These are phyloP conservation scores for Solanum peruvianum DNA, from an alignment of 257 asterid genomes.

Conservation along the genomic window DNA sequence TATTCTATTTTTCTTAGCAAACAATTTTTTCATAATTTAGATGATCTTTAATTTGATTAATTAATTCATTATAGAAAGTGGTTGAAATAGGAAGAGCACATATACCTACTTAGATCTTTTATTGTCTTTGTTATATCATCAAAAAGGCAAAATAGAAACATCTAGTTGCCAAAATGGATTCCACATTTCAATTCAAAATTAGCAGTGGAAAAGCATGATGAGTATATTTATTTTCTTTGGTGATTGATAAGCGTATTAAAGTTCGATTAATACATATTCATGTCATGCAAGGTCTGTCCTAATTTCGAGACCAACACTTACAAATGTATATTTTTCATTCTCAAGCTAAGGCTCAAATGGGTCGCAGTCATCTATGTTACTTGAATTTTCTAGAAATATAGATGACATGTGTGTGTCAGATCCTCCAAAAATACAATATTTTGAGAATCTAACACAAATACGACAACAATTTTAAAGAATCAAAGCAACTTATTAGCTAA, in stretches of 20 bases:
- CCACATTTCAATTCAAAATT: neutral
- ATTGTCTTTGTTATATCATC: neutral
- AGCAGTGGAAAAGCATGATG: neutral
- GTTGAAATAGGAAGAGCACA: neutral
- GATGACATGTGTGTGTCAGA: no score
- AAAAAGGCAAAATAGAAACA: neutral
- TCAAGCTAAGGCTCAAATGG: neutral
- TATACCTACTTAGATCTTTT: neutral
- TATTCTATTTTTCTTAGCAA: neutral
- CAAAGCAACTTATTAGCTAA: neutral
- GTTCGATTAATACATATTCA: fast-evolving
- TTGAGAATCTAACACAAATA: neutral
- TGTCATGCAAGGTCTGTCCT: fast-evolving
- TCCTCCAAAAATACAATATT: no score
- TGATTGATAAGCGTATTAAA: neutral
- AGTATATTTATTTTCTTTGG: neutral
- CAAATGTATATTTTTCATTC: neutral
- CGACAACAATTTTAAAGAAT: neutral
- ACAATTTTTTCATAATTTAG: neutral
- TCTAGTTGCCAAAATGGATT: neutral
- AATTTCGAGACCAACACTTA: fast-evolving
- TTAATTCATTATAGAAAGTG: neutral
- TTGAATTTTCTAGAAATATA: no score
- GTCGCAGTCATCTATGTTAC: neutral
- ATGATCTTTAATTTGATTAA: neutral